Conservation (phyloP, 2,329 filamentous ascomycete species). For the Paramyrothecium roridum region DNA sequence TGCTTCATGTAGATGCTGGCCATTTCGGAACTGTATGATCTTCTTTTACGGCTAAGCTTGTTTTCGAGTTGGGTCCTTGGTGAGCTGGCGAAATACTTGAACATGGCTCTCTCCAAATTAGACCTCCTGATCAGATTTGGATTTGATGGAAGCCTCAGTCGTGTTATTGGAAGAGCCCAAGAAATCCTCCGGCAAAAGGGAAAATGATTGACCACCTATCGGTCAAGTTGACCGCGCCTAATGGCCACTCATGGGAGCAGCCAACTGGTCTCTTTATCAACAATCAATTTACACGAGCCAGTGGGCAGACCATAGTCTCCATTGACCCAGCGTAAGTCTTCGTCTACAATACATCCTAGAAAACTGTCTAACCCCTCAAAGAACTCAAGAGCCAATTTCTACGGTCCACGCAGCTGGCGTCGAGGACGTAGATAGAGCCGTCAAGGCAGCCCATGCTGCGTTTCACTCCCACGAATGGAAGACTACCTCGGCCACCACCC, state of each 20-base stretch:
- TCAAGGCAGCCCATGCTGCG: constrained; percentile 53
- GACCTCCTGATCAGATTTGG: too few species aligned
- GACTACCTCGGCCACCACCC: constrained; percentile 53
- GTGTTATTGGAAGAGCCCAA: too few species aligned
- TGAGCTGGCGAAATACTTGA: too few species aligned
- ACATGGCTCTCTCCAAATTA: too few species aligned
- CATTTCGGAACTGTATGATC: too few species aligned
- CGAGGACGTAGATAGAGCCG: constrained; percentile 18
- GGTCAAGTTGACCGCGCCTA: constrained; percentile 65
- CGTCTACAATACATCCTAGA: background rate
- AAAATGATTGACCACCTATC: too few species aligned
- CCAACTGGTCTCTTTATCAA: constrained; percentile 70
- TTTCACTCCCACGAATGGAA: constrained; percentile 33
- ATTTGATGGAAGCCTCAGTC: too few species aligned
- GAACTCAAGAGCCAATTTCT: constrained; percentile 3
- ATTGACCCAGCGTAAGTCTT: constrained; percentile 41
- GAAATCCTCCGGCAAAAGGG: too few species aligned
- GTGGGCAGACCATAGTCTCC: constrained; percentile 51
- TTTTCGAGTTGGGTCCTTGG: too few species aligned
- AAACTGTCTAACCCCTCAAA: background rate
- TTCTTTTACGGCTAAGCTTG: too few species aligned
- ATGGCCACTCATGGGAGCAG: constrained; percentile 62
- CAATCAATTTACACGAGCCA: constrained; percentile 65
- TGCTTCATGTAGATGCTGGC: too few species aligned
- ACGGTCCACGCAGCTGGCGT: constrained; percentile 14